Base-by-base conservation (phyloP, 345 rosid species). In the Salix arbutifolia region DNA sequence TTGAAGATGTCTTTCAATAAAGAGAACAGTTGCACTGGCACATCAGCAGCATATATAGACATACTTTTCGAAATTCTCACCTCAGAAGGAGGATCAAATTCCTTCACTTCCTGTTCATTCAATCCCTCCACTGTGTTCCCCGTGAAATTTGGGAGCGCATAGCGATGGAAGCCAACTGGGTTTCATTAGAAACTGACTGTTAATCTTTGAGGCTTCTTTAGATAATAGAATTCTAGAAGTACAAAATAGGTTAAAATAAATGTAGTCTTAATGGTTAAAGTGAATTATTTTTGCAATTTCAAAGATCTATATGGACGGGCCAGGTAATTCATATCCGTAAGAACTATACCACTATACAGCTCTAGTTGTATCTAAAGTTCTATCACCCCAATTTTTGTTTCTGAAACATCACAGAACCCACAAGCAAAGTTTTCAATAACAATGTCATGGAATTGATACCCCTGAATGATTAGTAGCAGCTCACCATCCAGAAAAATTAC, bases 51-150 rank as follows among this genome's bases (percentile, higher is more conserved):
- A 35, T 50, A 66, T 11, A 28, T 6, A 70, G 68, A 60, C 21
- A 46, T 52, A 12, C 2, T 42, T 53, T 65, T n/a, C 5, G 7
- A 40, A 25, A 9, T 40, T 79, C 88, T 66, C 74, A 90, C 99
- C 98, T 96, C 99, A 18, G 93, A 87, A 74, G 96, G 91, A 76
- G 94, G 85, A 82, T 96, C 98, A 48, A 96, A 96, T 73, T 87
- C 91, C 73, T 72, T 40, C 75, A 91, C 92, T 86, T 93, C 96
- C 69, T 62, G 71, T 76, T 89, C 94, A 37, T 80, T 86, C 75
- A 84, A 70, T 65, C 85, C 82, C 38, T 90, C 89, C 69, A 83
- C 83, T 69, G 81, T 78, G 53, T 79, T 79, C 10, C 84, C 90
- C 0, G 69, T 72, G 82, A 91, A 93, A 81, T 93, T 87, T 77